Conservation (phyloP, 768 basidiomycete genomes). For the Lactifluus piperatus region DNA sequence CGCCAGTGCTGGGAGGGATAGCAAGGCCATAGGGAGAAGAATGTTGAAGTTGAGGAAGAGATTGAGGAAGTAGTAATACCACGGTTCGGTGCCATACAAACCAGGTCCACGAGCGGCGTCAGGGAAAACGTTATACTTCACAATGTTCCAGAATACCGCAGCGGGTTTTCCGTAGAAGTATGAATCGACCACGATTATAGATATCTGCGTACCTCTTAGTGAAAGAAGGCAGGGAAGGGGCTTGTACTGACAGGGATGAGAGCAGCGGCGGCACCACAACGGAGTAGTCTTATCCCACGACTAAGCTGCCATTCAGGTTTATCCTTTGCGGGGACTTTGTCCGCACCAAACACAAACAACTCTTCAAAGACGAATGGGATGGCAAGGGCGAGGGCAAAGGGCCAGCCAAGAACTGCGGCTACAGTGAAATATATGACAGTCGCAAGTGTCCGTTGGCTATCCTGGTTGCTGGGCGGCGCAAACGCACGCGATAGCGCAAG, state of each 20-base stretch:
- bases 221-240: not conserved
- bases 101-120: constrained; percentile 73
- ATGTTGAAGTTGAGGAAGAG: constrained; percentile 93
- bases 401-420: constrained; percentile 92
- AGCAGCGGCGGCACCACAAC: constrained; percentile 44
- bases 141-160: constrained; percentile 87
- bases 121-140: constrained; percentile 89
- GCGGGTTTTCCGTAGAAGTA: constrained; percentile 73
- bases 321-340: constrained; percentile 43
- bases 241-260: constrained; percentile 50
- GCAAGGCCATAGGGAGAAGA: constrained; percentile 67
- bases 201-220: constrained; percentile 46
- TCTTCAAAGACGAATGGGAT: constrained; percentile 90
- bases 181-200: constrained; percentile 77
- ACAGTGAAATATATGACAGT: constrained; percentile 67
- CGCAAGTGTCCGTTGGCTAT: constrained; percentile 48
- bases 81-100: constrained; percentile 88
- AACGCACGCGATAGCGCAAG: constrained; percentile 69
- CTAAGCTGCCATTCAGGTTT: constrained; percentile 46
- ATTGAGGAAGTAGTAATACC: constrained; percentile 81
- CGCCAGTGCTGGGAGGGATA: constrained; percentile 69
- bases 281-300: constrained; percentile 51
- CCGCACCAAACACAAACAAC: constrained; percentile 66
- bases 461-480: constrained; percentile 44
- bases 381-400: constrained; percentile 82